phyloP scores from a whole-genome alignment of 1,139 yeast species.

The Kodamaea plutei region DNA sequence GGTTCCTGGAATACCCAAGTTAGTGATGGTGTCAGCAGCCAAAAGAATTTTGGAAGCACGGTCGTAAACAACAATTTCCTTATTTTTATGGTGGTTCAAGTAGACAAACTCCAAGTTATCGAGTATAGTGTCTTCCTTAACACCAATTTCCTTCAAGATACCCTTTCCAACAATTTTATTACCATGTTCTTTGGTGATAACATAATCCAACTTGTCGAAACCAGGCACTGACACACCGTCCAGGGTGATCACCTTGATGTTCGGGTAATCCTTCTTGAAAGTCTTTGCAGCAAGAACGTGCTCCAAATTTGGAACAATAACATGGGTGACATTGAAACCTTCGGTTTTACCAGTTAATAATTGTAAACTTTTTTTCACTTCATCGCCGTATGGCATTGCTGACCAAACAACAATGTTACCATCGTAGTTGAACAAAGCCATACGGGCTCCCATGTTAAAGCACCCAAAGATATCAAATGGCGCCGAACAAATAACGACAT shows the following conservation, averaged over 20 bases:
- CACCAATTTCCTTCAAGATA: slow-evolving; percentile 26
- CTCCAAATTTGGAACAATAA: slow-evolving; percentile 50
- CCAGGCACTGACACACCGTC: slow-evolving; percentile 26
- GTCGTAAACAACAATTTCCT: slow-evolving; percentile 52
- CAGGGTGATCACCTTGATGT: slow-evolving; percentile 46
- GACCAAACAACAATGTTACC: slow-evolving; percentile 50
- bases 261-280: slow-evolving; percentile 47
- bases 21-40: slow-evolving; percentile 56
- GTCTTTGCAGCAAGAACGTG: slow-evolving; percentile 56
- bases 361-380: slow-evolving; percentile 36
- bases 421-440: slow-evolving; percentile 41
- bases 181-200: slow-evolving; percentile 14
- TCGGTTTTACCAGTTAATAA: slow-evolving; percentile 25
- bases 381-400: slow-evolving; percentile 56
- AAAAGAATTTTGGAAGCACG: slow-evolving; percentile 42
- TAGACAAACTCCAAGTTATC: slow-evolving; percentile 51
- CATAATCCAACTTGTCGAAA: slow-evolving; percentile 25
- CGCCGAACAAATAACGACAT: slow-evolving; percentile 46
- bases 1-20: slow-evolving; percentile 28
- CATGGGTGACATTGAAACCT: slow-evolving; percentile 34
- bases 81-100: slow-evolving; percentile 50
- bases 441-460: slow-evolving; percentile 55
- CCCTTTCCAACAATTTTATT: slow-evolving; percentile 12
- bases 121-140: slow-evolving; percentile 23
- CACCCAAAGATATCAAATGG: slow-evolving; percentile 38